A percentile compares a stretch with the other conserved stretches of the same genome.
phyloP scores from a whole-genome alignment of 2,329 filamentous ascomycete genomes.

The Pyrenophora seminiperda region DNA sequence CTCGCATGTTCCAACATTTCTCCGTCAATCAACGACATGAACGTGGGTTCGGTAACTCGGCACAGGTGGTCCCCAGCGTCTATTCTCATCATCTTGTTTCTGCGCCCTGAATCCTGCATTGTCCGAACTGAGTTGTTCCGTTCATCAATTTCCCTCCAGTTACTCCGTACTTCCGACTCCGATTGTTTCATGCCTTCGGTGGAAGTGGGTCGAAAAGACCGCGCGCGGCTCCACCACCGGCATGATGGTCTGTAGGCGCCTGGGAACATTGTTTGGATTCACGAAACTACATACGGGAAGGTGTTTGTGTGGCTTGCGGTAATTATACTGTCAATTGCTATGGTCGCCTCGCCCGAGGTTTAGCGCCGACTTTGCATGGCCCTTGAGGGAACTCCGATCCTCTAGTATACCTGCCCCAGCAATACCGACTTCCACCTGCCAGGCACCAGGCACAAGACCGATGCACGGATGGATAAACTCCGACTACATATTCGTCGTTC shows the following conservation, averaged over 20 bases:
- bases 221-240: slow-evolving; percentile 8
- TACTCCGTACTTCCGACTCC: slow-evolving; percentile 9
- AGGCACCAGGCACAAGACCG: too few species aligned
- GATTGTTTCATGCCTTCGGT: slow-evolving; percentile 7
- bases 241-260: slow-evolving; percentile 2
- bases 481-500: too few species aligned
- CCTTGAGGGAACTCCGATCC: too few species aligned
- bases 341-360: too few species aligned
- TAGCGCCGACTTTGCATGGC: too few species aligned
- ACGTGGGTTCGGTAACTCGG: background rate
- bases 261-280: background rate
- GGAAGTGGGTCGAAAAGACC: slow-evolving; percentile 4
- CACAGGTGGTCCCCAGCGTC: background rate
- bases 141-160: slow-evolving; percentile 1
- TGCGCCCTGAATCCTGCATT: background rate
- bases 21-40: slow-evolving; percentile 1
- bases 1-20: slow-evolving; percentile 5
- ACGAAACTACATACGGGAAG: background rate
- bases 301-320: background rate
- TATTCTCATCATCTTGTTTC: background rate
- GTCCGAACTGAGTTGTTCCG: too few species aligned
- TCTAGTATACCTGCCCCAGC: too few species aligned
- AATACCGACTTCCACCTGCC: too few species aligned
- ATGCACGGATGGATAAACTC: too few species aligned
- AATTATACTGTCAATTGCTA: background rate